Percentiles rank a stretch among this genome's conserved stretches.
phyloP scores from a whole-genome alignment of 192 early-diverging fungal species.

The Spinellus fusiger region DNA sequence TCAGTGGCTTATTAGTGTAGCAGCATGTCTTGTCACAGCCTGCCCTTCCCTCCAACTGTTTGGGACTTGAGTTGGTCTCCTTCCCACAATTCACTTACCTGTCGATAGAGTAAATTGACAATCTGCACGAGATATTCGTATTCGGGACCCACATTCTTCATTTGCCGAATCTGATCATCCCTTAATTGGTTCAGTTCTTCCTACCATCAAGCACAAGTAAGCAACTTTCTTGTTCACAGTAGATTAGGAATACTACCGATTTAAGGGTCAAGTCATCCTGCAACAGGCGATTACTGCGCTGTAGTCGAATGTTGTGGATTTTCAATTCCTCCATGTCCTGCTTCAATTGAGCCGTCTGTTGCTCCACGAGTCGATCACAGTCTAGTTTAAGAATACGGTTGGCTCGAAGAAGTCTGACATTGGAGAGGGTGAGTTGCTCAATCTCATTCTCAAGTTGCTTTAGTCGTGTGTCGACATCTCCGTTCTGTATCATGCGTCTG shows the following conservation, averaged over 20 bases:
- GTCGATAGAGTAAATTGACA: conserved; percentile 31
- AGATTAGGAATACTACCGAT: conserved; percentile 4
- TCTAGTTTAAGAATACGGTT: conserved; percentile 30
- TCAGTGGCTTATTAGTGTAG: conserved; percentile 26
- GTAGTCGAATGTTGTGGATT: conserved; percentile 23
- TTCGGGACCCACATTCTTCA: conserved; percentile 31
- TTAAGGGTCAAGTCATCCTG: conserved; percentile 19
- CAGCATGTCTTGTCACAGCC: conserved; percentile 29
- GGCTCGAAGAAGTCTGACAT: conserved; percentile 28
- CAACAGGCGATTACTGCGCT: conserved; percentile 21
- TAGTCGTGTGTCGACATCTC: conserved; percentile 22
- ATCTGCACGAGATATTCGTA: conserved; percentile 40
- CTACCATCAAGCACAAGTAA: background rate
- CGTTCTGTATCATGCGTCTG: conserved; percentile 22
- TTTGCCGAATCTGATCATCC: conserved; percentile 21
- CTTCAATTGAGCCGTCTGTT: conserved; percentile 25
- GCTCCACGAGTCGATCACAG: conserved; percentile 21
- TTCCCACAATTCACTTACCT: conserved; percentile 11
- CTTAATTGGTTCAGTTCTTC: conserved; percentile 22
- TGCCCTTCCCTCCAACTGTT: conserved; percentile 22
- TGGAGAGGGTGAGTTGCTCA: conserved; percentile 24
- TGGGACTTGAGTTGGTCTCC: background rate
- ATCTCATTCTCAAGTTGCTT: conserved; percentile 26
- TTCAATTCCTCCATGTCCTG: conserved; percentile 18
- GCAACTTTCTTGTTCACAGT: background rate